Base-by-base conservation (phyloP, 2,329 filamentous ascomycete genomes). In the Claviceps quebecensis region DNA sequence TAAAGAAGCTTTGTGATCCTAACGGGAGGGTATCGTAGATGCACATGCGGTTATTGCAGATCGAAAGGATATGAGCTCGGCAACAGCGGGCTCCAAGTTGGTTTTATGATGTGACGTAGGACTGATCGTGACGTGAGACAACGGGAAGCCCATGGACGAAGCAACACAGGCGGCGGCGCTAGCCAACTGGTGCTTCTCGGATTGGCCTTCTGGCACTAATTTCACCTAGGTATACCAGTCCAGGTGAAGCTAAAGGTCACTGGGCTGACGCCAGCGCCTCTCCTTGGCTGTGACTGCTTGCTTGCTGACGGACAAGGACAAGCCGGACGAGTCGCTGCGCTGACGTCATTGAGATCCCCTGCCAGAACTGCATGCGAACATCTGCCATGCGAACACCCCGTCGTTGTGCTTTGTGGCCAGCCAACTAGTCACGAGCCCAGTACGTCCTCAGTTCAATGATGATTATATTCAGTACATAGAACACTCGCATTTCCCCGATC, bases 271-370 rank as follows among this genome's bases (percentile, higher is more conserved):
- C 48, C 38, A 26, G 48, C 17, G 48, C 39, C 9, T 23, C 34
- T 23, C 41, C n/a, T 11, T 43, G 41, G 41, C 41, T n/a, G 41
- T 16, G 2, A 23, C 41, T 19, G 23, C 13, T 44, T 23, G 41
- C 19, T 34, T 16, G 5, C 41, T 44, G 41, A 26, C 29, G 29
- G 29, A 11, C 29, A 34, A 34, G 29, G 29, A 34, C 29, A 34
- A 34, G 29, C 29, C 29, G 29, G 29, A 34, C 29, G 38, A 17
- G 4, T 50, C 45, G 45, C n/a, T 26, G 17, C 8, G 26, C 47
- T 60, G 59, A 60, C 59, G 59, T 60, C 59, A 60, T 56, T 45
- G 53, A 56, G 51, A 51, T 46, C 48, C 50, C 54, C 40, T 41
- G 54, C 38, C 41, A 54, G 51, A 52, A 49, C 52, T 45, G 39